A percentile compares a stretch with the other conserved stretches of the same genome.
phyloP scores from a whole-genome alignment of 768 basidiomycete genomes.

The Mycena indigotica region DNA sequence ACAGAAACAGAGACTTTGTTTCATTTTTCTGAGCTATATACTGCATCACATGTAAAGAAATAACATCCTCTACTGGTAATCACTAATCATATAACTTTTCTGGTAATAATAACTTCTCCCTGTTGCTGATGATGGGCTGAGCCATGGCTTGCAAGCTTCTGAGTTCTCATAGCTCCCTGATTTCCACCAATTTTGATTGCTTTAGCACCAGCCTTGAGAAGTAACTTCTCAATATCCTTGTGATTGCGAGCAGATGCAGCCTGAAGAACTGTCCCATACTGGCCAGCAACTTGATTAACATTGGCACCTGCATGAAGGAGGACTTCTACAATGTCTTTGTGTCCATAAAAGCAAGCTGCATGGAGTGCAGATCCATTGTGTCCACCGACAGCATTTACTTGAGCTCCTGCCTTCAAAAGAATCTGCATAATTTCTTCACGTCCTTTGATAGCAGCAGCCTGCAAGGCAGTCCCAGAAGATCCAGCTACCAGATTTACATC shows the following conservation, averaged over 20 bases:
- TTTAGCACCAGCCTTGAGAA: background rate
- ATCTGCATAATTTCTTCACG: background rate
- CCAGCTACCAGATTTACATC: conserved; percentile 1
- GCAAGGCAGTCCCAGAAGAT: background rate
- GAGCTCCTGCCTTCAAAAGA: background rate
- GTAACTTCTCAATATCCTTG: background rate
- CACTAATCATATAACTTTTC: too few species aligned
- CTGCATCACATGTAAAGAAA: too few species aligned
- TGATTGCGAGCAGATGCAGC: background rate
- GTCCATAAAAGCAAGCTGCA: background rate
- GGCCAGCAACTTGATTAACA: background rate
- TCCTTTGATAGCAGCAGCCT: background rate
- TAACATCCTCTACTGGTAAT: too few species aligned
- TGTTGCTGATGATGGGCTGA: too few species aligned
- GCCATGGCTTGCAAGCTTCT: too few species aligned
- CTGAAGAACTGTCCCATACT: conserved; percentile 2
- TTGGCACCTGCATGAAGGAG: conserved; percentile 3
- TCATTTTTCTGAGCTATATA: too few species aligned
- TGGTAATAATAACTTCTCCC: too few species aligned
- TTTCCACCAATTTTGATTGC: background rate
- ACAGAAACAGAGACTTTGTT: too few species aligned
- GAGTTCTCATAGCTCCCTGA: too few species aligned
- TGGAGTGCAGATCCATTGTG: conserved; percentile 1
- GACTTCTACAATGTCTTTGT: background rate
- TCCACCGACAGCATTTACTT: background rate